Evolutionary conservation across 1,284 basidiomycete species (phyloP).

Genomic region (Athelia sp.): DNA sequence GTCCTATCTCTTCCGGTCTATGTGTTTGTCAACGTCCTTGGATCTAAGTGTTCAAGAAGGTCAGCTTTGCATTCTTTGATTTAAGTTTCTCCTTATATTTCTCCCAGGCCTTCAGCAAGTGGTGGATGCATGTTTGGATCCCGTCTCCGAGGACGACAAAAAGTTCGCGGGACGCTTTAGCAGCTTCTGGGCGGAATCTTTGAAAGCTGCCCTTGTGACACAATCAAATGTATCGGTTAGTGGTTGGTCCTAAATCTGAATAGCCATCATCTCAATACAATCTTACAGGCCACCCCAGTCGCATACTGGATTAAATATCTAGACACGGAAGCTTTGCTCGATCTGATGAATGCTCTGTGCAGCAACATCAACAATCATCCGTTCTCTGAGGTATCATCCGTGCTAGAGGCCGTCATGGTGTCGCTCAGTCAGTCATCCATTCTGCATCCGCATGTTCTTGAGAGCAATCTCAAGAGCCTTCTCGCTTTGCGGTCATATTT

Average conservation of each 20-base stretch:
- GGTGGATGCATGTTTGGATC: conserved; percentile 19
- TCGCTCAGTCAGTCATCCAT: conserved; percentile 20
- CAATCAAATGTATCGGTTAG: not conserved
- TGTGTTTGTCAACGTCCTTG: conserved; percentile 25
- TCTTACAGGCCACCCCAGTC: conserved; percentile 24
- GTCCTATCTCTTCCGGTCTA: conserved; percentile 21
- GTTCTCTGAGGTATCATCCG: conserved; percentile 10
- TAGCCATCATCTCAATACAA: conserved; percentile 9
- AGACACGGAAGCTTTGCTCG: conserved; percentile 27
- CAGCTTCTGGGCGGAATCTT: conserved; percentile 24
- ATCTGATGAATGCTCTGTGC: conserved; percentile 29
- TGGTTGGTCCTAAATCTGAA: not conserved
- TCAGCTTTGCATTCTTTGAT: conserved; percentile 10
- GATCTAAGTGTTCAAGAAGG: conserved; percentile 24
- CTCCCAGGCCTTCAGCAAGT: conserved; percentile 24
- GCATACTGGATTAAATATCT: conserved; percentile 48
- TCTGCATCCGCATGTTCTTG: conserved; percentile 15
- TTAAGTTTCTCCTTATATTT: conserved; percentile 3
- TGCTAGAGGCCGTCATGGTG: conserved; percentile 27
- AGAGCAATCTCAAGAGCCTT: conserved; percentile 25
- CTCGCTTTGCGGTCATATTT: conserved; percentile 29
- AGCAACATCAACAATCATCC: conserved; percentile 4
- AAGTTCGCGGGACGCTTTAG: conserved; percentile 21
- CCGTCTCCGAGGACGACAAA: conserved; percentile 18
- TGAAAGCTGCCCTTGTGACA: conserved; percentile 11